Evolutionary conservation across 129 eudicot genomes (phyloP).

Genomic region (Flaveria ramosissima): DNA sequence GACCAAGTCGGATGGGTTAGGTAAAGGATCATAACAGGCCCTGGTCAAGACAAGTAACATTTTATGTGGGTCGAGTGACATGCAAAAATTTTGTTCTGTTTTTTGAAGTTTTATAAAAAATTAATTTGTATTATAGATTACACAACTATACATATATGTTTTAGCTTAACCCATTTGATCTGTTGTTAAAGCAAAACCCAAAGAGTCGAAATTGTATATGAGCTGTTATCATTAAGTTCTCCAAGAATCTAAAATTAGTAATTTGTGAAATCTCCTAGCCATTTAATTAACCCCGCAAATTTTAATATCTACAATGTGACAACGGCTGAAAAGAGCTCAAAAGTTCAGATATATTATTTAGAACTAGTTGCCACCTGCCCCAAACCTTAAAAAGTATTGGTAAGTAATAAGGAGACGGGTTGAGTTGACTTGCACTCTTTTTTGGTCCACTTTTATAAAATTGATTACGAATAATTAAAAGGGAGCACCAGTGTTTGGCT

Average conservation of each 20-base stretch:
- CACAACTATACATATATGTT: background rate
- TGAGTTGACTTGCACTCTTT: background rate
- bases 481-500: too few relatives aligned
- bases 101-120: background rate
- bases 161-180: background rate
- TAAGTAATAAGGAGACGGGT: background rate
- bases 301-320: background rate
- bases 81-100: background rate
- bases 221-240: background rate
- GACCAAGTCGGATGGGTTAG: background rate
- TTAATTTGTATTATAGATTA: background rate
- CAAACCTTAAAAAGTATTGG: background rate
- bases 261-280: background rate
- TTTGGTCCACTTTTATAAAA: background rate
- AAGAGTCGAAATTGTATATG: conserved; percentile 2
- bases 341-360: background rate
- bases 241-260: background rate
- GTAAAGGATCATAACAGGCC: background rate
- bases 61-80: background rate
- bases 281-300: background rate
- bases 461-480: background rate
- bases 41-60: background rate
- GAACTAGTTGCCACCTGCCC: background rate
- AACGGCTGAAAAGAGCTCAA: background rate
- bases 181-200: background rate